Base-by-base conservation (phyloP, 2,329 filamentous ascomycete species). In the Chaetomium sp. region DNA sequence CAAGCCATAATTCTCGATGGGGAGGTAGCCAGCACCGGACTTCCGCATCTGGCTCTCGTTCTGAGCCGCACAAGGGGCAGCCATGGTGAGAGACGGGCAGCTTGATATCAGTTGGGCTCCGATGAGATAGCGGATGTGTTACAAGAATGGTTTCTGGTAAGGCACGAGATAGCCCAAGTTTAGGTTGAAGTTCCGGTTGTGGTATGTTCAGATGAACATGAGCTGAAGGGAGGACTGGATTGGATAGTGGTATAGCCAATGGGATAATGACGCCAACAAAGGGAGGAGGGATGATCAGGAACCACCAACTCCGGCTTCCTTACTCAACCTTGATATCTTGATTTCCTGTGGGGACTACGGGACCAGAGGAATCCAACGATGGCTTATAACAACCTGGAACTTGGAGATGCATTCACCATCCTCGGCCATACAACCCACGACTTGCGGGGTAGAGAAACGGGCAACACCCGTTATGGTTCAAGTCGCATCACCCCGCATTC, bases 1-100 rank as follows among this genome's bases (percentile, higher is more conserved):
- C 76, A 93, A 83, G 62, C 90, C 90, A 81, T 92, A 92, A 75
- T 92, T 86, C 73, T 92, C 90, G 69, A 92, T 90, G 55, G 84
- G 83, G 31, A 85, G 79, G 70, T 86, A 86, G 35, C 83, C 84
- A 13, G 76, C 78, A 27, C 69, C 61, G 2, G 69, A 68, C 50
- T 58, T 74, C 73, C 74, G 78, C 74, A 76, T 65, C 56, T 73
- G 66, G 66, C 69, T 65, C 45, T 68, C 60, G 25, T 76, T 16
- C 68, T 73, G 49, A 12, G 74, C 73, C 23, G 76, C 68, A 50
- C 72, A 74, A 55, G 75, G 73, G 45, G 73, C 69, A 31, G 76
- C 70, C 77, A 80, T 79, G 57, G 56, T 66, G 58, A 58, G 57
- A 57, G 27, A 19, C 29, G 31, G 19, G 29, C 16, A 33, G n/a